Conservation (phyloP, 2,329 filamentous ascomycete species). For the Calonectria hawksworthii region DNA sequence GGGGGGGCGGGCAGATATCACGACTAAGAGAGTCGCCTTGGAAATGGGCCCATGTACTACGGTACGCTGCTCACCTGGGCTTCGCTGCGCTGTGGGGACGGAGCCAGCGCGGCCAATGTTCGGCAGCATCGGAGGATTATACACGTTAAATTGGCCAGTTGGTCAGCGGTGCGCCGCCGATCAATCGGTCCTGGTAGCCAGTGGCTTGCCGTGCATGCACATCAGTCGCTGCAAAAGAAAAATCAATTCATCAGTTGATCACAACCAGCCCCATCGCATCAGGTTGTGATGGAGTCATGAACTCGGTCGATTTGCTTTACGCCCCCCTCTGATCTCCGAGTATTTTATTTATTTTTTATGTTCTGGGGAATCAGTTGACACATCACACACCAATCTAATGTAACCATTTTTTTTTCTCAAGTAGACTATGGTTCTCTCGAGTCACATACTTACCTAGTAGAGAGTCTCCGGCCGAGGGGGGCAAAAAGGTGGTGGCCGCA, state of each 20-base stretch:
- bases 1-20: neutral
- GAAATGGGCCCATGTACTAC: slow-evolving; percentile 20
- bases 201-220: slow-evolving; percentile 11
- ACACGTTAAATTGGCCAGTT: slow-evolving; percentile 4
- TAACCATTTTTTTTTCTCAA: neutral
- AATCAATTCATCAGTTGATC: slow-evolving; percentile 18
- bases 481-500: neutral
- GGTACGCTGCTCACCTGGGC: slow-evolving; percentile 1
- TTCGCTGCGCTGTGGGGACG: neutral
- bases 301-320: neutral
- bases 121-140: slow-evolving; percentile 28
- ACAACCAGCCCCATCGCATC: slow-evolving; percentile 7
- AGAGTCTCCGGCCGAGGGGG: neutral
- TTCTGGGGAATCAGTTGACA: neutral
- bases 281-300: slow-evolving; percentile 9
- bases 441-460: neutral
- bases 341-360: neutral
- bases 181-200: slow-evolving; percentile 18
- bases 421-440: neutral
- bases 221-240: slow-evolving; percentile 16
- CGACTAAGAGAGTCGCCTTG: slow-evolving; percentile 7
- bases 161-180: slow-evolving; percentile 16
- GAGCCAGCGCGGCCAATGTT: slow-evolving; percentile 24
- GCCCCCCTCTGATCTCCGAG: neutral
- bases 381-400: slow-evolving; percentile 11